These are phyloP conservation scores for Blastobotrys ciferrii DNA, from an alignment of 1,139 yeast species.

Conservation along the genomic window DNA sequence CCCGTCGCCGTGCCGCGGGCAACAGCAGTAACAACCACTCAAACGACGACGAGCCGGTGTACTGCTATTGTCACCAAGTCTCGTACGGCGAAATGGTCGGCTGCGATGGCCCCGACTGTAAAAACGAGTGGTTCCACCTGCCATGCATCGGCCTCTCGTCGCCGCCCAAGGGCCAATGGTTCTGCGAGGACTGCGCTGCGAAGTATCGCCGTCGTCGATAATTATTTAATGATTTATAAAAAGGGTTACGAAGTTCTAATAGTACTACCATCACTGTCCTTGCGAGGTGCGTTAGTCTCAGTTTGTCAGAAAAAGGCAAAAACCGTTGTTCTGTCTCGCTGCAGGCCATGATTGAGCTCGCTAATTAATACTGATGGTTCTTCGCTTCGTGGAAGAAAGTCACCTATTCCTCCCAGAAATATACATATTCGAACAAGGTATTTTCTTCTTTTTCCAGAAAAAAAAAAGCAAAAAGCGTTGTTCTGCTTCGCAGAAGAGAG, in stretches of 20 bases:
- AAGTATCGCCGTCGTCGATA: slow-evolving; percentile 11
- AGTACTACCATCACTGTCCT: too few relatives aligned
- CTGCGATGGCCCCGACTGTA: slow-evolving; percentile 92
- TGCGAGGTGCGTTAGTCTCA: too few relatives aligned
- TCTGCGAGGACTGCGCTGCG: slow-evolving; percentile 77
- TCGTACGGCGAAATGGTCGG: slow-evolving; percentile 99
- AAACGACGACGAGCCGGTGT: slow-evolving; percentile 63
- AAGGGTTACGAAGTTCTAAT: neutral
- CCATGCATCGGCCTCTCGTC: slow-evolving; percentile 91
- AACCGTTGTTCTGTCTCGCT: too few relatives aligned
- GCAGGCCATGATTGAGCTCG: too few relatives aligned
- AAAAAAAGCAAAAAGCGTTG: too few relatives aligned
- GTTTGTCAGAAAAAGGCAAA: too few relatives aligned
- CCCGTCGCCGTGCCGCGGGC: neutral
- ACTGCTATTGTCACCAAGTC: slow-evolving; percentile 94
- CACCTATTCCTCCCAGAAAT: too few relatives aligned
- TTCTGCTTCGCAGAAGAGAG: too few relatives aligned
- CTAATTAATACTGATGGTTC: too few relatives aligned
- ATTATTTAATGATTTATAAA: neutral
- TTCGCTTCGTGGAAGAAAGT: too few relatives aligned
- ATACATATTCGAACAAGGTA: too few relatives aligned
- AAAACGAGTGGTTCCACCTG: slow-evolving; percentile 94
- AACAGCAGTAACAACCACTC: slow-evolving; percentile 6
- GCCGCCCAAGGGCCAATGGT: slow-evolving; percentile 96
- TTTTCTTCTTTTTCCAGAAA: too few relatives aligned